Conservation (phyloP, 73 alveolate genomes). For the Symbiodinium natans region DNA sequence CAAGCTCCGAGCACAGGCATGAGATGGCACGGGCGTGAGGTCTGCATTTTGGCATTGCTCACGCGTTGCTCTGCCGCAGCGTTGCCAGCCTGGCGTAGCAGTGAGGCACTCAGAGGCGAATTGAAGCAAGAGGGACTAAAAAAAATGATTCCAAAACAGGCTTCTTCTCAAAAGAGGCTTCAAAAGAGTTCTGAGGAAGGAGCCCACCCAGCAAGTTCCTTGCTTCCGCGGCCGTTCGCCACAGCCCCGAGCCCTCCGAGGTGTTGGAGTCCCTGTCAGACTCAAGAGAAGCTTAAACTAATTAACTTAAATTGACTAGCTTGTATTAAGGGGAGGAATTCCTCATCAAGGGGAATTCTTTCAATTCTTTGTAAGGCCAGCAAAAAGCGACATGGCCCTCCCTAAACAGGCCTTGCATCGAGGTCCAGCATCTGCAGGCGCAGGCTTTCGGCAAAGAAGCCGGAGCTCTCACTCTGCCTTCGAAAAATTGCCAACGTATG, state of each 20-base stretch:
- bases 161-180: too few relatives aligned
- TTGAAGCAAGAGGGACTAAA: too few relatives aligned
- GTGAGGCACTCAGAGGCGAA: background rate
- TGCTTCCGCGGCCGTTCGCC: conserved; percentile 1
- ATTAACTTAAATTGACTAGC: too few relatives aligned
- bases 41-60: background rate
- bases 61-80: conserved; percentile 1
- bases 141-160: too few relatives aligned
- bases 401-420: background rate
- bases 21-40: too few relatives aligned
- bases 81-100: conserved; percentile 9
- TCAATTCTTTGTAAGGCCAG: too few relatives aligned
- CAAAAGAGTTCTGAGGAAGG: background rate
- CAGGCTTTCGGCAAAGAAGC: conserved; percentile 8
- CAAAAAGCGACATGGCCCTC: too few relatives aligned
- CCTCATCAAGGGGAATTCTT: too few relatives aligned
- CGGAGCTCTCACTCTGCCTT: conserved; percentile 30
- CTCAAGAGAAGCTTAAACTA: background rate
- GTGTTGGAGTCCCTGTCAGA: background rate
- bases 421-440: conserved; percentile 35
- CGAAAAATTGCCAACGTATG: too few relatives aligned
- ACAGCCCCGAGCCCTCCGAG: background rate
- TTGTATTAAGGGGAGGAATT: too few relatives aligned
- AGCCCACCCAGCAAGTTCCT: background rate
- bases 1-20: background rate